Conservation (phyloP, 202 grass and related monocot species). For the Saccharum hybrid region DNA sequence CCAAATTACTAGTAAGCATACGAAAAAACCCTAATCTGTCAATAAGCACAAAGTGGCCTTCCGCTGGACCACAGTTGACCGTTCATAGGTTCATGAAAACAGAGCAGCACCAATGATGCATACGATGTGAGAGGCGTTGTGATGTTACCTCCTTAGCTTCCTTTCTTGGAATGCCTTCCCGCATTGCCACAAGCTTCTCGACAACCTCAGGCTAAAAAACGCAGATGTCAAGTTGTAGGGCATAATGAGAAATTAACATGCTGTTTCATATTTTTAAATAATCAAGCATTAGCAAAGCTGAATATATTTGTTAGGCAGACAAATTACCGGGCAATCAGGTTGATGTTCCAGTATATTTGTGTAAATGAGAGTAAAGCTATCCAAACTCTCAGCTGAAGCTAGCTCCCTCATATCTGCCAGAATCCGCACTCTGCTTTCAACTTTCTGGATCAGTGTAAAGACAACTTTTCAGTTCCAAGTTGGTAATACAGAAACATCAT, state of each 20-base stretch:
- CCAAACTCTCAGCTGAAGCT: conserved; percentile 97
- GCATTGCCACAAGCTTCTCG: conserved; percentile 90
- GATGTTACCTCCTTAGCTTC: conserved; percentile 94
- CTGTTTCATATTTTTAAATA: neutral
- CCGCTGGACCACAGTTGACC: neutral
- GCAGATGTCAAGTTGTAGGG: conserved; percentile 29
- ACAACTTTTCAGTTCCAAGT: conserved; percentile 36
- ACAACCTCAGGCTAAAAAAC: conserved; percentile 86
- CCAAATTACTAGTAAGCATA: neutral
- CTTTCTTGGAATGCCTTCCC: conserved; percentile 93
- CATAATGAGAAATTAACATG: conserved; percentile 16
- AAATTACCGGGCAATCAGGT: conserved; percentile 92
- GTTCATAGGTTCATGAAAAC: neutral
- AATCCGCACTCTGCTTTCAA: conserved; percentile 94
- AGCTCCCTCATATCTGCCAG: conserved; percentile 95
- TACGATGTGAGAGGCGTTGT: neutral
- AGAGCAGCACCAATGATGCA: neutral
- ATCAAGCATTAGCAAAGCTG: conserved; percentile 16
- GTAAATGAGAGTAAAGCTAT: conserved; percentile 97
- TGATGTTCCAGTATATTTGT: conserved; percentile 99
- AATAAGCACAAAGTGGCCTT: conserved; percentile 11
- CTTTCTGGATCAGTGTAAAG: conserved; percentile 75
- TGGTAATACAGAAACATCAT: conserved; percentile 34
- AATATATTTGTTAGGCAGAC: conserved; percentile 39
- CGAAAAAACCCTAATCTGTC: neutral